phyloP scores from a whole-genome alignment of 116 monocot species.

The Posidonia oceanica region DNA sequence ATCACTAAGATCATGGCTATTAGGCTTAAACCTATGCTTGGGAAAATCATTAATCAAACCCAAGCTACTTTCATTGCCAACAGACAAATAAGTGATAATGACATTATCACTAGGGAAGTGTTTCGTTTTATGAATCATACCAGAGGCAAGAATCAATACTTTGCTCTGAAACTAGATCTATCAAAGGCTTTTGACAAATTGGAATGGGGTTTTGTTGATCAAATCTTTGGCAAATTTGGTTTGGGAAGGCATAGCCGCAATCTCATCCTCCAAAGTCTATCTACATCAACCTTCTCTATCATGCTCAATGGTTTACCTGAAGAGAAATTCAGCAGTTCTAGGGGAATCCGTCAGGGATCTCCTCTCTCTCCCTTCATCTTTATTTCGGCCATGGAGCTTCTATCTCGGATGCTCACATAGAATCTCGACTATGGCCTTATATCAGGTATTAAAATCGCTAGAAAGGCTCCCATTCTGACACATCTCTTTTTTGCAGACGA shows the following conservation, averaged over 20 bases:
- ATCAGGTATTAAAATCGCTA: no score
- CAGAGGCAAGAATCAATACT: neutral
- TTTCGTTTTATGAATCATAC: neutral
- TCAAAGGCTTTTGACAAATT: neutral
- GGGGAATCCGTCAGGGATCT: no score
- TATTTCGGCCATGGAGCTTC: no score
- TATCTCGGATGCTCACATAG: no score
- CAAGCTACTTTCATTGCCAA: neutral
- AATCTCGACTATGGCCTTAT: no score
- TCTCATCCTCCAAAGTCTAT: no score
- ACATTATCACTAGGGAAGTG: neutral
- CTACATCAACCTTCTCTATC: neutral
- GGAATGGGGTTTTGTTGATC: neutral
- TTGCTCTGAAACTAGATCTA: constrained; percentile 1
- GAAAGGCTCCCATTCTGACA: no score
- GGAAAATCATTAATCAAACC: neutral
- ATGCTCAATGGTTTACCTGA: neutral
- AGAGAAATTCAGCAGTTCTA: neutral
- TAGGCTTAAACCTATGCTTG: neutral
- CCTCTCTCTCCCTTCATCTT: no score
- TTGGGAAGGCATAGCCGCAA: neutral
- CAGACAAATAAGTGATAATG: neutral
- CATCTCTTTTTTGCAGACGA: no score
- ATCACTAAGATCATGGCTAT: neutral
- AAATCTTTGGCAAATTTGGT: neutral